Evolutionary conservation across 106 monocot species (phyloP).

Genomic region (Dactylorhiza incarnata): DNA sequence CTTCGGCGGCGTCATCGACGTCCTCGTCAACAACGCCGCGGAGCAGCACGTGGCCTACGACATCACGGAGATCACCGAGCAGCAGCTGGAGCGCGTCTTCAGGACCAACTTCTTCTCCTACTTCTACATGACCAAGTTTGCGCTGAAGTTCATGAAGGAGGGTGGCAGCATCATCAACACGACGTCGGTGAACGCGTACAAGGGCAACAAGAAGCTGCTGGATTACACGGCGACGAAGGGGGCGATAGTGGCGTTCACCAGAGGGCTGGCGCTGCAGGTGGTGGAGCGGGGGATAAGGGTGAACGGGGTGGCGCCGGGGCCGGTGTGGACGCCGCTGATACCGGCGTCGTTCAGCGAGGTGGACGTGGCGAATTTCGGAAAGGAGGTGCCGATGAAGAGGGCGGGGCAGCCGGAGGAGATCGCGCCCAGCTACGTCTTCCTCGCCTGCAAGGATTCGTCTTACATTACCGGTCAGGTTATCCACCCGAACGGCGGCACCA

Average conservation of each 20-base stretch:
- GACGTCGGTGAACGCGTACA: slow-evolving; percentile 64
- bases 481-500: no score
- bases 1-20: slow-evolving; percentile 43
- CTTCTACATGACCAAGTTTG: slow-evolving; percentile 53
- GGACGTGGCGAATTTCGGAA: slow-evolving; percentile 42
- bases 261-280: slow-evolving; percentile 46
- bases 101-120: slow-evolving; percentile 69
- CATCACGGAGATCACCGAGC: slow-evolving; percentile 37
- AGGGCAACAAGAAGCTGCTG: slow-evolving; percentile 25
- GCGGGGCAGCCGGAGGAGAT: slow-evolving; percentile 64
- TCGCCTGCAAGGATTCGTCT: slow-evolving; percentile 28
- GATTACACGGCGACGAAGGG: slow-evolving; percentile 84
- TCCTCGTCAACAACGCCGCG: slow-evolving; percentile 69
- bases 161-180: slow-evolving; percentile 59
- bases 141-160: slow-evolving; percentile 43
- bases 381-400: slow-evolving; percentile 54
- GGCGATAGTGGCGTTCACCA: slow-evolving; percentile 61
- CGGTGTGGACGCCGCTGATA: slow-evolving; percentile 67
- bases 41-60: slow-evolving; percentile 39
- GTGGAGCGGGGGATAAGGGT: slow-evolving; percentile 61
- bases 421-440: slow-evolving; percentile 54
- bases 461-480: slow-evolving; percentile 60
- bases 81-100: slow-evolving; percentile 56
- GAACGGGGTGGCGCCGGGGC: slow-evolving; percentile 71
- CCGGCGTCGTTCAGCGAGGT: slow-evolving; percentile 54